phyloP scores from a whole-genome alignment of 1,284 basidiomycete species.

The Sanghuangporus weigelae region DNA sequence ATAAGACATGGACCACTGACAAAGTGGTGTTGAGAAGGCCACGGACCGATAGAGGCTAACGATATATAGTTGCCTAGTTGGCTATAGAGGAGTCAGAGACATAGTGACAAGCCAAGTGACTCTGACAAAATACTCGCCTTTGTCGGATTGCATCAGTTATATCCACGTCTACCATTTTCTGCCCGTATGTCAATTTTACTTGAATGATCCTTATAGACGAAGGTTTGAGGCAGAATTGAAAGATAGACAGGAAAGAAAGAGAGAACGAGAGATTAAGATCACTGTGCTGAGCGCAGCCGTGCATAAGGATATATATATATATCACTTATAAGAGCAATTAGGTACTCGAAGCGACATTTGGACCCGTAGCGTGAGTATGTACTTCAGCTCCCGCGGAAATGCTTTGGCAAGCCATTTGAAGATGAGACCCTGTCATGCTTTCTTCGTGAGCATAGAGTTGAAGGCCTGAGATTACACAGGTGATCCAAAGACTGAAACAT shows the following conservation, averaged over 20 bases:
- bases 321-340: background rate
- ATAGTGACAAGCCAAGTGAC: background rate
- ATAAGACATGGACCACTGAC: background rate
- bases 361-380: background rate
- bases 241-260: no score
- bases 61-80: conserved; percentile 3
- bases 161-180: background rate
- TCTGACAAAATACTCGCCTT: background rate
- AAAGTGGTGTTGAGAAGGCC: background rate
- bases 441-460: no score
- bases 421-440: no score
- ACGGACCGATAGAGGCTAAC: conserved; percentile 7
- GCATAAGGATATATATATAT: background rate
- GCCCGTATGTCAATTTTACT: background rate
- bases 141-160: background rate
- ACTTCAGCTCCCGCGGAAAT: background rate
- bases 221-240: background rate
- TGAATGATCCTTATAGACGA: background rate
- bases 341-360: background rate
- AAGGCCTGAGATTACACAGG: no score
- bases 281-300: background rate
- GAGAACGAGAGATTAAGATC: background rate
- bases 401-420: background rate
- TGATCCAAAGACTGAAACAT: no score
- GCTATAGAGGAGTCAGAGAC: background rate